Evolutionary conservation across 2,329 filamentous ascomycete species (phyloP).

Genomic region (Seiridium cupressi): DNA sequence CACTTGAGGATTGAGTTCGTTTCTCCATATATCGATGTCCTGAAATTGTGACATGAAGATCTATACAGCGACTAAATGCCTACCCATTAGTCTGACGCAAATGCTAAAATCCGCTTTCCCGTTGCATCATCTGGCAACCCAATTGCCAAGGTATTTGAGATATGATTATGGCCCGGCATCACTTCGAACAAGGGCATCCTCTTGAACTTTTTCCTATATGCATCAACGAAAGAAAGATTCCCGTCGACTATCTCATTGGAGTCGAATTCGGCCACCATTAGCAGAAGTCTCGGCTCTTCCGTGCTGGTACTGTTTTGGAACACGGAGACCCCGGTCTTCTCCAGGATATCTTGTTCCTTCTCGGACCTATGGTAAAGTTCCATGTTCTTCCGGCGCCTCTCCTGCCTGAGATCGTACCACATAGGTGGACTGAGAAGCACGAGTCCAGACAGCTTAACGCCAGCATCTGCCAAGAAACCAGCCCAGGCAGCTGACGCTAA

Average conservation of each 20-base stretch:
- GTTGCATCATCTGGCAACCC: not conserved
- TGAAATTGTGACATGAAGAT: too few relatives aligned
- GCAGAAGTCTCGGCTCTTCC: not conserved
- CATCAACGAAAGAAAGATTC: not conserved
- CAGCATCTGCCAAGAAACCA: not conserved
- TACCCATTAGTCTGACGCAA: not conserved
- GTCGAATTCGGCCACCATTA: constrained; percentile 1
- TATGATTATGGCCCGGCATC: constrained; percentile 3
- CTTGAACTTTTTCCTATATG: not conserved
- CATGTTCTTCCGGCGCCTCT: not conserved
- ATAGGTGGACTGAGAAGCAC: not conserved
- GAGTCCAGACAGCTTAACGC: not conserved
- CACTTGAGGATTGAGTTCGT: too few relatives aligned
- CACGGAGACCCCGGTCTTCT: not conserved
- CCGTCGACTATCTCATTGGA: constrained; percentile 1
- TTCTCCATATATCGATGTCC: too few relatives aligned
- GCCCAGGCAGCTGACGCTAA: not conserved
- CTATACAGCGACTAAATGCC: not conserved
- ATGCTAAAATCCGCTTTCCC: constrained; percentile 4
- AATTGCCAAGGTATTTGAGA: not conserved
- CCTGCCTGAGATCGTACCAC: not conserved
- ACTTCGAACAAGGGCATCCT: not conserved
- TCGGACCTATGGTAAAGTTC: not conserved
- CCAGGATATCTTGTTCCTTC: not conserved
- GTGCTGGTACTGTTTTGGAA: not conserved